Percentiles rank a stretch among this genome's conserved stretches.
These are phyloP conservation scores for Phytophthora kernoviae DNA, from an alignment of 352 stramenopile genomes.

Conservation along the genomic window DNA sequence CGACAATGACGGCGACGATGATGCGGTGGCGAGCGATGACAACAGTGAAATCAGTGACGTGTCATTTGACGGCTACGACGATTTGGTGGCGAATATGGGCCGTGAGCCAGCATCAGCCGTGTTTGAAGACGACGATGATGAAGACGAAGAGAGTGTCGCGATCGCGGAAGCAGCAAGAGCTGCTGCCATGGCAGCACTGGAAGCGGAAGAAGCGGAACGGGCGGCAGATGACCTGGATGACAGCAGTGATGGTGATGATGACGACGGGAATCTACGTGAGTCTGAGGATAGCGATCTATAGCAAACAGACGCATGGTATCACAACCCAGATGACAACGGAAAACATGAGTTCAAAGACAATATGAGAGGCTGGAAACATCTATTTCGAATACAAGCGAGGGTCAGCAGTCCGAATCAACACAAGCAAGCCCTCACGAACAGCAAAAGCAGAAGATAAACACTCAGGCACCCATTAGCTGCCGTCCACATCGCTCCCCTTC, in stretches of 20 bases:
- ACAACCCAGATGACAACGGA: conserved; percentile 4
- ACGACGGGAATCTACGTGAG: conserved; percentile 31
- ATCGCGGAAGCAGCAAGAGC: conserved; percentile 28
- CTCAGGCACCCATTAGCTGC: conserved; percentile 13
- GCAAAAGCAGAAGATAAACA: conserved; percentile 1
- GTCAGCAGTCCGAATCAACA: conserved; percentile 19
- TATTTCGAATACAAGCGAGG: conserved; percentile 36
- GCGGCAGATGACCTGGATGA: conserved; percentile 41
- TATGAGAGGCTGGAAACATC: conserved; percentile 33
- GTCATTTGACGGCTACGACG: conserved; percentile 66
- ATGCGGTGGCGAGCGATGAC: conserved; percentile 32
- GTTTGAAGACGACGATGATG: conserved; percentile 30
- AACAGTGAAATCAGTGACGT: conserved; percentile 85
- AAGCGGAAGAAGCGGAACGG: conserved; percentile 28
- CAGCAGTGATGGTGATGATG: conserved; percentile 47
- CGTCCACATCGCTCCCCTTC: neutral
- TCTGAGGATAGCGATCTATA: conserved; percentile 73
- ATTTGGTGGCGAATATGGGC: conserved; percentile 46
- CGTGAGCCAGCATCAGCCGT: conserved; percentile 2
- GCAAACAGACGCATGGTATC: neutral
- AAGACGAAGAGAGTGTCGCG: conserved; percentile 17
- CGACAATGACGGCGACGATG: conserved; percentile 17
- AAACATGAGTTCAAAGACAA: conserved; percentile 8
- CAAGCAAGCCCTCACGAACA: conserved; percentile 14
- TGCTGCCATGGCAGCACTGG: conserved; percentile 39